phyloP scores from a whole-genome alignment of 2,329 filamentous ascomycete genomes.

The Beauveria varroae region DNA sequence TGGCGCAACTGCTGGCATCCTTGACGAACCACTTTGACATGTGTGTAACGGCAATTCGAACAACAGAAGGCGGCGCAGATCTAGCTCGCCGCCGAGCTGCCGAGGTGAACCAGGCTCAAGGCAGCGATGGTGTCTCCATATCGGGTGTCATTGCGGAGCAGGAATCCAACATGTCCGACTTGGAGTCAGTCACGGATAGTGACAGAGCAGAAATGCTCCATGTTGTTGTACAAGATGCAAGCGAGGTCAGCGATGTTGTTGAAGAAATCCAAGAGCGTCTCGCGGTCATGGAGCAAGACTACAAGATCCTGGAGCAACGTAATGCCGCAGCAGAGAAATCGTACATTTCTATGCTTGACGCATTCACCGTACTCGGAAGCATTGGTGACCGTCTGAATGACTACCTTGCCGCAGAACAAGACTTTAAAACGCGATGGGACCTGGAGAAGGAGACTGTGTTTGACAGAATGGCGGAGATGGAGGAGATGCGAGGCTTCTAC shows the following conservation, averaged over 20 bases:
- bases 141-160: slow-evolving; percentile 58
- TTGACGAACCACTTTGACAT: slow-evolving; percentile 86
- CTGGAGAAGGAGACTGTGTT: slow-evolving; percentile 65
- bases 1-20: slow-evolving; percentile 73
- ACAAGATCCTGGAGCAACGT: slow-evolving; percentile 55
- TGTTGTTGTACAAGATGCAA: slow-evolving; percentile 66
- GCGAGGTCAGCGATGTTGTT: slow-evolving; percentile 59
- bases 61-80: slow-evolving; percentile 74
- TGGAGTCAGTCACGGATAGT: slow-evolving; percentile 65
- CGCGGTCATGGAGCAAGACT: slow-evolving; percentile 67
- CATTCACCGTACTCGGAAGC: slow-evolving; percentile 59
- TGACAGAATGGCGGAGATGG: slow-evolving; percentile 66
- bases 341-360: slow-evolving; percentile 51
- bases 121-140: slow-evolving; percentile 48
- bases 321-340: slow-evolving; percentile 42
- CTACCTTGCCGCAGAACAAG: slow-evolving; percentile 56
- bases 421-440: slow-evolving; percentile 63
- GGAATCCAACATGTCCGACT: slow-evolving; percentile 39
- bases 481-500: slow-evolving; percentile 73
- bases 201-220: slow-evolving; percentile 78
- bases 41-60: slow-evolving; percentile 83
- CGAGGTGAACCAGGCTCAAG: slow-evolving; percentile 47
- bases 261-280: slow-evolving; percentile 67
- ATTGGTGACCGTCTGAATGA: slow-evolving; percentile 58
- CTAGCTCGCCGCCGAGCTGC: slow-evolving; percentile 61